These are phyloP conservation scores for Saturnispora gosingensis DNA, from an alignment of 805 yeast species.

Conservation along the genomic window DNA sequence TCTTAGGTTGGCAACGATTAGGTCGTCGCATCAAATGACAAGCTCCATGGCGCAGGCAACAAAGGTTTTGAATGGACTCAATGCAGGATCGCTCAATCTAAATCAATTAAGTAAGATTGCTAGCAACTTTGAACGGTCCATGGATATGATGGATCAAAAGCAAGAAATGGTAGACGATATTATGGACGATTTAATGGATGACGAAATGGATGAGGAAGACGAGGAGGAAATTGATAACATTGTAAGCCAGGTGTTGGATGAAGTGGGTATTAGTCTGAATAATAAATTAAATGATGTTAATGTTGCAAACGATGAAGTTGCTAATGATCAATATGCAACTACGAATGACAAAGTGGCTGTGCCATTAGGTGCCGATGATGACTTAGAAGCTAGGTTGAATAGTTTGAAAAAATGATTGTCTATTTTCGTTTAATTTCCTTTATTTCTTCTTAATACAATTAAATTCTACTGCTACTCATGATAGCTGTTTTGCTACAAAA, in stretches of 20 bases:
- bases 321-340: conserved; percentile 28
- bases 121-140: conserved; percentile 90
- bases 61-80: conserved; percentile 74
- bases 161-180: conserved; percentile 99
- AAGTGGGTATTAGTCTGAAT: conserved; percentile 82
- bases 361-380: conserved; percentile 60
- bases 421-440: not conserved
- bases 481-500: not conserved
- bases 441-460: not conserved
- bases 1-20: conserved; percentile 80
- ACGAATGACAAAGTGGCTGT: conserved; percentile 4
- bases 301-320: conserved; percentile 11
- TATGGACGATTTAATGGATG: conserved; percentile 92
- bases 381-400: conserved; percentile 79
- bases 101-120: conserved; percentile 85
- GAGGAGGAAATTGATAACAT: conserved; percentile 82
- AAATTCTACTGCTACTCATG: not conserved
- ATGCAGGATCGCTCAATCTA: conserved; percentile 69
- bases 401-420: conserved; percentile 53
- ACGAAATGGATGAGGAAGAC: conserved; percentile 76
- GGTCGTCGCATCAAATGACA: conserved; percentile 94
- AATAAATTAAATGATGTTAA: conserved; percentile 29
- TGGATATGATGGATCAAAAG: conserved; percentile 95
- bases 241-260: conserved; percentile 86
- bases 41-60: conserved; percentile 93